Conservation (phyloP, 495 filamentous ascomycete genomes). For the Aspergillus carlsbadensis region DNA sequence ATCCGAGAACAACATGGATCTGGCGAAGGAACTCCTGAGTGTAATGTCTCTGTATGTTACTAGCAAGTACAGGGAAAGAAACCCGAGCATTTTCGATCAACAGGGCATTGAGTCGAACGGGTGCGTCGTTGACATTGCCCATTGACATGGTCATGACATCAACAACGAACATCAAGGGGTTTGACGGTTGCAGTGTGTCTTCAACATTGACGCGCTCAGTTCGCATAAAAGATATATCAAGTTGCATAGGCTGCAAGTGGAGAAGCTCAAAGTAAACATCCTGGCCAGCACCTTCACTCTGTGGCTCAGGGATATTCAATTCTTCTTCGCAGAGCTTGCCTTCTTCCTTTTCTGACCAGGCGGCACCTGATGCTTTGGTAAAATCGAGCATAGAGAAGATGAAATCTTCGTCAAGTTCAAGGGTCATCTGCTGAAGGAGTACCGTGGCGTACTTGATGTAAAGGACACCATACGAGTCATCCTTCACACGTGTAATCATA, state of each 20-base stretch:
- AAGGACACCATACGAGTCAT: conserved; percentile 95
- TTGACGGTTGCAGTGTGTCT: conserved; percentile 79
- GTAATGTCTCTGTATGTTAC: conserved; percentile 88
- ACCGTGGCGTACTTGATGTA: conserved; percentile 98
- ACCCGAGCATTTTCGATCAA: conserved; percentile 95
- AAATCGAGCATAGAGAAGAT: conserved; percentile 95
- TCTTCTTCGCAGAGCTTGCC: conserved; percentile 86
- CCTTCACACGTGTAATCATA: conserved; percentile 91
- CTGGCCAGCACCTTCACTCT: conserved; percentile 74
- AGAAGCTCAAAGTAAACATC: conserved; percentile 98
- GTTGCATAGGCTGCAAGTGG: conserved; percentile 95
- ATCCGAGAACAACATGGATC: conserved; percentile 93
- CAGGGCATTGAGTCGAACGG: conserved; percentile 85
- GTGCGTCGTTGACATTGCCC: conserved; percentile 97
- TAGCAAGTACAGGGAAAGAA: conserved; percentile 76
- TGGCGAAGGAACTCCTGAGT: conserved; percentile 94
- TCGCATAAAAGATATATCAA: conserved; percentile 94
- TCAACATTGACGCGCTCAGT: conserved; percentile 96
- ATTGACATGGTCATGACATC: conserved; percentile 99
- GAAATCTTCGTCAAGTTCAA: conserved; percentile 97
- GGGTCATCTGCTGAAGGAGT: conserved; percentile 94
- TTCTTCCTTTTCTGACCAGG: conserved; percentile 78
- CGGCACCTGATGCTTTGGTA: conserved; percentile 90
- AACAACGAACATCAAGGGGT: conserved; percentile 96
- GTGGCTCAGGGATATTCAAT: conserved; percentile 89